phyloP scores from a whole-genome alignment of 2,329 filamentous ascomycete species.

The Fonsecaea erecta region DNA sequence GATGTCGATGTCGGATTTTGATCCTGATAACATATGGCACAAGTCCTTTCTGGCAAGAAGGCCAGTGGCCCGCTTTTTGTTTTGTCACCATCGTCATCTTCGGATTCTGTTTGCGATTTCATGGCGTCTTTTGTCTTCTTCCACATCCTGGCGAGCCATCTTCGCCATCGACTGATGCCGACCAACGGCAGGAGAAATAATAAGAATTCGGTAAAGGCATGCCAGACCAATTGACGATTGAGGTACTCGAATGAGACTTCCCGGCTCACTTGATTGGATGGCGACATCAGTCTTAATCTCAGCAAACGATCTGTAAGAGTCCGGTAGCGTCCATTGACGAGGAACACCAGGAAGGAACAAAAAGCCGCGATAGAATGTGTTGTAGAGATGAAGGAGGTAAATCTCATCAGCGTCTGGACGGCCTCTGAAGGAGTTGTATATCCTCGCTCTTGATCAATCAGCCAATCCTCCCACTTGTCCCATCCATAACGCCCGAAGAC shows the following conservation, averaged over 20 bases:
- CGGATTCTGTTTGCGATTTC: conserved; percentile 48
- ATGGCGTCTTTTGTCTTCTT: conserved; percentile 74
- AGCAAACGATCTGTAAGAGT: conserved; percentile 86
- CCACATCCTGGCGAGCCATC: conserved; percentile 88
- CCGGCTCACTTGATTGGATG: conserved; percentile 80
- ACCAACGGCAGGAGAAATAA: conserved; percentile 96
- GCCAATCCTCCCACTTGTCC: conserved; percentile 88
- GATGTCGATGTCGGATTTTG: conserved; percentile 74
- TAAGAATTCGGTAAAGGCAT: conserved; percentile 99
- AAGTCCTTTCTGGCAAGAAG: conserved; percentile 90
- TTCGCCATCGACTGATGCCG: conserved; percentile 87
- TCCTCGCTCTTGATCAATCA: conserved; percentile 75
- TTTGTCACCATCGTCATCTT: conserved; percentile 55
- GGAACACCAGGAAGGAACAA: conserved; percentile 84
- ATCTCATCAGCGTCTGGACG: conserved; percentile 64
- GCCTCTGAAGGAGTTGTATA: conserved; percentile 55
- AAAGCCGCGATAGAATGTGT: conserved; percentile 82
- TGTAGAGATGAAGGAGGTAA: conserved; percentile 72
- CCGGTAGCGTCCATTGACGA: conserved; percentile 87
- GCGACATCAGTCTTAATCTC: conserved; percentile 81
- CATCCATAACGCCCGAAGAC: conserved; percentile 88
- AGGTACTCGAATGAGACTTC: conserved; percentile 98
- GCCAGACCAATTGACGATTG: conserved; percentile 97
- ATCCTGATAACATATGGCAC: conserved; percentile 95
- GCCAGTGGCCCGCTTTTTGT: conserved; percentile 72